A percentile compares a stretch with the other conserved stretches of the same genome.
These are phyloP conservation scores for Penicillium goetzii DNA, from an alignment of 495 filamentous ascomycete genomes.

Conservation along the genomic window DNA sequence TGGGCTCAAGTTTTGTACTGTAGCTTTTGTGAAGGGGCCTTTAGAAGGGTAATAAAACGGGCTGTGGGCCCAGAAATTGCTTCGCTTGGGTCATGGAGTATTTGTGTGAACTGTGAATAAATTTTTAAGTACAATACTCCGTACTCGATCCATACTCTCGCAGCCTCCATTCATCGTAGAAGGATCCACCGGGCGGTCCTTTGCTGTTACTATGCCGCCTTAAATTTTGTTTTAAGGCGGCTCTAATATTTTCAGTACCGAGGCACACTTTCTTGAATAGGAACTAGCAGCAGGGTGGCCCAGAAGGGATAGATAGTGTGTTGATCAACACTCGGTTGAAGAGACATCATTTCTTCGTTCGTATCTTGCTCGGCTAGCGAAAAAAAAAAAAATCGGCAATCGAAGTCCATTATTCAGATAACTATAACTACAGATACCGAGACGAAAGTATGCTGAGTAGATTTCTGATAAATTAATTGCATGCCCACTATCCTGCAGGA, in stretches of 20 bases:
- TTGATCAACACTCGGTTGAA: not conserved
- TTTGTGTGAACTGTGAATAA: not conserved
- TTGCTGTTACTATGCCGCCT: not conserved
- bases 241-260: not conserved
- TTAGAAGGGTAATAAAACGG: not conserved
- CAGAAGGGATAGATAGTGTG: not conserved
- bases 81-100: constrained; percentile 7
- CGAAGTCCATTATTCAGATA: not conserved
- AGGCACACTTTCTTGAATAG: not conserved
- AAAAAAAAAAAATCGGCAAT: not conserved
- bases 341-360: not conserved
- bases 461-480: not conserved
- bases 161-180: not conserved
- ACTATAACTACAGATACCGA: not conserved
- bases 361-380: not conserved
- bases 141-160: not conserved
- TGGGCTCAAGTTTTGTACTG: too few species aligned
- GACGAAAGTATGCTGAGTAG: not conserved
- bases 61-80: not conserved
- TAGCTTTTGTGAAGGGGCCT: not conserved
- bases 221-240: not conserved
- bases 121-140: too few species aligned
- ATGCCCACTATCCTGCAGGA: not conserved
- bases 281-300: not conserved
- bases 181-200: not conserved